Base-by-base conservation (phyloP, 1,139 yeast genomes). In the Kodamaea ohmeri region DNA sequence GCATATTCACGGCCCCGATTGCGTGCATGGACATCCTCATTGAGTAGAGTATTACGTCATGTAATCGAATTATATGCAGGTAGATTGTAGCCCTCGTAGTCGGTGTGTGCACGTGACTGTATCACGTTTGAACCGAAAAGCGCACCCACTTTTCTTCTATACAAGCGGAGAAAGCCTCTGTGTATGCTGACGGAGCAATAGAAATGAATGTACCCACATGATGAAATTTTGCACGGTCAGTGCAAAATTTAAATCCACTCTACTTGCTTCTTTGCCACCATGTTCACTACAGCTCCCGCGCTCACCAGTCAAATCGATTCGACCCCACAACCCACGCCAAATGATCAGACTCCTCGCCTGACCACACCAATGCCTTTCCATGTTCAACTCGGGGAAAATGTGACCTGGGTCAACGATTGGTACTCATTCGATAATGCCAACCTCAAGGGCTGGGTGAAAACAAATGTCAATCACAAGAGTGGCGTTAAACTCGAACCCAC, bases 371-470 rank as follows among this genome's bases (percentile, higher is more conserved):
- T 41, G 12, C 48, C 48, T 6, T 33, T 32, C 24, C 56, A 56
- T 36, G 63, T 56, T 31, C 56, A 51, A 27, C 39, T 56, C 24
- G 57, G 53, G 6, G 66, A 58, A 20, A 51, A 64, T 17, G 54
- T 58, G 35, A 65, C 71, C 11, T 71, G 76, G 76, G 55, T 64
- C 30, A 63, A 65, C 34, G 72, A 64, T 40, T 67, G 73, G 73
- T 65, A 64, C 50, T 49, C 52, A 19, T 28, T 31, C 21, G 71
- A 73, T 21, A 45, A 41, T 37, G 37, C 41, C 35, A 51, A 49
- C 16, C 51, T 71, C 39, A 68, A 64, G 49, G 73, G 74, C 6
- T 71, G 76, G 76, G 58, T 55, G 48, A 65, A 61, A 46, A 56
- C 59, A 3, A 53, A 50, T 41, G 41, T 44, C 19, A 50, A 47